Evolutionary conservation across 2,329 filamentous ascomycete genomes (phyloP), one percentile per base, ranked within the genome.

Genomic region (Magnaporthales sp.): DNA sequence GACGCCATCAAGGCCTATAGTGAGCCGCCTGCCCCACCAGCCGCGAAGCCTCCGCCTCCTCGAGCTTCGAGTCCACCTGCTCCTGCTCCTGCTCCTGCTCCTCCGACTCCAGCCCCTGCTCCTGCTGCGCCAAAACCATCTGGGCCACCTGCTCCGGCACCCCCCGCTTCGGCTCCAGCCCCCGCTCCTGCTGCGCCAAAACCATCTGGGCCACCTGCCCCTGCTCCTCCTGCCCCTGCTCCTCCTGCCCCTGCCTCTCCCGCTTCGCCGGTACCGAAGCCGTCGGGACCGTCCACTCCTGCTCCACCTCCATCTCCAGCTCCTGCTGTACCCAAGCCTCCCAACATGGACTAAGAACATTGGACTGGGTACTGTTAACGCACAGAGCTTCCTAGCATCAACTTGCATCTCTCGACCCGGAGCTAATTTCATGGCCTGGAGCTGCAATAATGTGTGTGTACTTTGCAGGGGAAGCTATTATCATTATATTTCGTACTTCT

Each of bases 1-100:
- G 58, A 67, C 3, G 72, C 71, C 2, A 73, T 74, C 62, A 66
- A 68, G 62, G 63, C 67, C 19, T 67, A 68, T 7, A n/a, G 24
- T 22, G 27, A 19, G 27, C 11, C 38, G 24, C 27, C 51, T 3
- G 30, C 19, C 30, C 30, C 62, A 6, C 62, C 31, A 10, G 30
- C 62, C 31, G 46, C 38, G n/a, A n/a, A n/a, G 4, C 15, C n/a
- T 11, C 26, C 63, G n/a, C n/a, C 63, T 26, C n/a, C 62, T 30
- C 11, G 10, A 9, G 26, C 13, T 15, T 54, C 62, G 60, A n/a
- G 3, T 31, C 27, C 60, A 15, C 27, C 30, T 22, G 2, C 26
- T 32, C 15, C 27, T 10, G 19, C 11, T 9, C 29, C 56, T 11
- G 26, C n/a, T 4, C 56, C 56, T 11, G 56, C 56, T 11, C 13